Evolutionary conservation across 2,329 filamentous ascomycete genomes (phyloP).

Genomic region (Ilyonectria robusta): DNA sequence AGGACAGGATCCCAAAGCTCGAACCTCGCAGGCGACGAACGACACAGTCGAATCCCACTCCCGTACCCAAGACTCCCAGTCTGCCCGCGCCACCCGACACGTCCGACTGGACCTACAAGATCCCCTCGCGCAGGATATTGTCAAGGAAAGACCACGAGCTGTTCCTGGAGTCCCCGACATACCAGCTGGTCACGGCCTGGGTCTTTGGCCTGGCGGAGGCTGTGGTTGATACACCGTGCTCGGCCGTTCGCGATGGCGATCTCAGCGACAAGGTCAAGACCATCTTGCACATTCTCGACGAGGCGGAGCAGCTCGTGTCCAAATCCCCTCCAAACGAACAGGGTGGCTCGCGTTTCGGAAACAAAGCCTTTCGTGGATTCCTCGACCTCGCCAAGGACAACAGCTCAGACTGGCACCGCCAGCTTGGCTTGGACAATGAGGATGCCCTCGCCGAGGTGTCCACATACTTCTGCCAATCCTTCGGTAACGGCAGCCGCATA

Average conservation of each 20-base stretch:
- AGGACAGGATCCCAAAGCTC: conserved; percentile 75
- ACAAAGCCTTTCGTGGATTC: conserved; percentile 89
- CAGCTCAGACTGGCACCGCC: conserved; percentile 73
- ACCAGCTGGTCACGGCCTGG: conserved; percentile 84
- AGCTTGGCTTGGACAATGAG: conserved; percentile 66
- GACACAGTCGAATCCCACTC: conserved; percentile 67
- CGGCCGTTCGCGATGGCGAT: conserved; percentile 68
- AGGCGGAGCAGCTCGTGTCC: conserved; percentile 76
- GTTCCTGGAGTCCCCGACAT: conserved; percentile 84
- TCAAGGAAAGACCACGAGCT: conserved; percentile 84
- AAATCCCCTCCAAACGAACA: conserved; percentile 86
- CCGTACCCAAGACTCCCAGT: conserved; percentile 81
- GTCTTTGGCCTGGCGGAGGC: conserved; percentile 89
- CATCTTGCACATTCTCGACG: conserved; percentile 79
- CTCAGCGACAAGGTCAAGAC: conserved; percentile 73
- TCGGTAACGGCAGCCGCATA: conserved; percentile 89
- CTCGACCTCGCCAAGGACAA: conserved; percentile 77
- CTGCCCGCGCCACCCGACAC: conserved; percentile 78
- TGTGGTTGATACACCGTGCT: conserved; percentile 78
- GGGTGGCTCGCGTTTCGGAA: conserved; percentile 92
- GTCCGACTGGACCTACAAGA: conserved; percentile 72
- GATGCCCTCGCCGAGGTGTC: conserved; percentile 78
- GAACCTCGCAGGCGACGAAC: conserved; percentile 73
- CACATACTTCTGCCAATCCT: conserved; percentile 85
- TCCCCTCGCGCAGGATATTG: conserved; percentile 84